Evolutionary conservation across 805 yeast species (phyloP).

Genomic region (Pichia thaimueangensis): DNA sequence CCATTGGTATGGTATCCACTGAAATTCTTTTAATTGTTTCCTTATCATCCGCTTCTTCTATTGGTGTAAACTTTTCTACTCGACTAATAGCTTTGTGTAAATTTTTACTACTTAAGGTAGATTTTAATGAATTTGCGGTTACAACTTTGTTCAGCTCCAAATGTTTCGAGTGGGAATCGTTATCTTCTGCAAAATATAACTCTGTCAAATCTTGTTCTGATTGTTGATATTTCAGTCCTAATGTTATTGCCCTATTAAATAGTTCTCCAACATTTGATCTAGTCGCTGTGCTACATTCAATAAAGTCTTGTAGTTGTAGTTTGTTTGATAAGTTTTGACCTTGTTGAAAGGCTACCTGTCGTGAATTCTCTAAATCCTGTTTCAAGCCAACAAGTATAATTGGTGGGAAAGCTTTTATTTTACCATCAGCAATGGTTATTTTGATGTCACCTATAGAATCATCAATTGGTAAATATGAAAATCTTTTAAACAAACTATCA

Average conservation of each 20-base stretch:
- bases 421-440: constrained; percentile 1
- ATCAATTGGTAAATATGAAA: constrained; percentile 31
- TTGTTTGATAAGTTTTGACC: constrained; percentile 21
- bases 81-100: too few relatives aligned
- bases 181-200: too few relatives aligned
- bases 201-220: constrained; percentile 12
- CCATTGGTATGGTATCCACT: too few relatives aligned
- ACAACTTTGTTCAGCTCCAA: not conserved
- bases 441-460: constrained; percentile 8
- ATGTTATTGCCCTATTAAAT: constrained; percentile 36
- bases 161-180: too few relatives aligned
- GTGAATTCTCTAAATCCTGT: constrained; percentile 64
- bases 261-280: constrained; percentile 76
- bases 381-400: constrained; percentile 66
- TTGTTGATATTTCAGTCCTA: constrained; percentile 10
- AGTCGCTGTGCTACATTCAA: constrained; percentile 80
- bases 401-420: constrained; percentile 16
- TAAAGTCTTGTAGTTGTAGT: constrained; percentile 29
- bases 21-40: too few relatives aligned
- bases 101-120: not conserved
- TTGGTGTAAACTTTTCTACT: not conserved
- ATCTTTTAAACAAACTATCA: constrained; percentile 11
- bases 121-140: not conserved
- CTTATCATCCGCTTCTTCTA: too few relatives aligned
- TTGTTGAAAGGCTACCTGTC: constrained; percentile 57